A percentile compares a stretch with the other conserved stretches of the same genome.
Conservation (phyloP, 306 rosid species). For the Corylus americana region DNA sequence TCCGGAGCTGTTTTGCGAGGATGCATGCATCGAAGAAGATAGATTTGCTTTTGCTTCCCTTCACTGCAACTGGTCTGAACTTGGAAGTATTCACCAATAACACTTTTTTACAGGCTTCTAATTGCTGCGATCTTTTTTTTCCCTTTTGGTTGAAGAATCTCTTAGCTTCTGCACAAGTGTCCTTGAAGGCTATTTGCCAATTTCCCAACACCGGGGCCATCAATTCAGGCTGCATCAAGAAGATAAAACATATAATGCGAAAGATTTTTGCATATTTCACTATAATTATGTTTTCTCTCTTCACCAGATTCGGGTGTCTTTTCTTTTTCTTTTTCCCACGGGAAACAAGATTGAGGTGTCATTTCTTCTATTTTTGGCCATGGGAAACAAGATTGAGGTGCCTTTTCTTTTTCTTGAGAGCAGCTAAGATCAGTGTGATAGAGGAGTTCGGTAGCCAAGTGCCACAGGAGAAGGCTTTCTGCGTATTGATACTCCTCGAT, state of each 20-base stretch:
- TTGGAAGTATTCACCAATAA: not conserved
- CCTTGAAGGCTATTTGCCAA: not conserved
- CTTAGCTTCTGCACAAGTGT: slow-evolving; percentile 30
- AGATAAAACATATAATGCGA: slow-evolving; percentile 41
- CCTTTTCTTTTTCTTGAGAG: too few relatives aligned
- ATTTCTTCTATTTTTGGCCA: too few relatives aligned
- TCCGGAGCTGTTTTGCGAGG: not conserved
- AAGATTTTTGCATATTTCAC: slow-evolving; percentile 12
- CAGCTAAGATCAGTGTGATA: not conserved
- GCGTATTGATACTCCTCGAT: slow-evolving; percentile 22
- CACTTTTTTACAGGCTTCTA: not conserved
- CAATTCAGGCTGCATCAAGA: slow-evolving; percentile 13
- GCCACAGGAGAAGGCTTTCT: not conserved
- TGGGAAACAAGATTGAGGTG: too few relatives aligned
- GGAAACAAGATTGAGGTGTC: too few relatives aligned
- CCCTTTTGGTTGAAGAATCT: slow-evolving; percentile 7
- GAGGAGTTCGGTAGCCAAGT: too few relatives aligned
- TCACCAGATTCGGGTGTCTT: too few relatives aligned
- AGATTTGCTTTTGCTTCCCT: slow-evolving; percentile 10
- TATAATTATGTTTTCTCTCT: not conserved
- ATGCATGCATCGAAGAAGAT: too few relatives aligned
- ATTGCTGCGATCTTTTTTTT: not conserved
- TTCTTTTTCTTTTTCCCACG: too few relatives aligned
- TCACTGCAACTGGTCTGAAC: slow-evolving; percentile 17
- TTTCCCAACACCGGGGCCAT: slow-evolving; percentile 23